Percentiles rank a stretch among this genome's conserved stretches.
phyloP scores from a whole-genome alignment of 1,284 basidiomycete genomes.

The Hemileccinum hortonii region DNA sequence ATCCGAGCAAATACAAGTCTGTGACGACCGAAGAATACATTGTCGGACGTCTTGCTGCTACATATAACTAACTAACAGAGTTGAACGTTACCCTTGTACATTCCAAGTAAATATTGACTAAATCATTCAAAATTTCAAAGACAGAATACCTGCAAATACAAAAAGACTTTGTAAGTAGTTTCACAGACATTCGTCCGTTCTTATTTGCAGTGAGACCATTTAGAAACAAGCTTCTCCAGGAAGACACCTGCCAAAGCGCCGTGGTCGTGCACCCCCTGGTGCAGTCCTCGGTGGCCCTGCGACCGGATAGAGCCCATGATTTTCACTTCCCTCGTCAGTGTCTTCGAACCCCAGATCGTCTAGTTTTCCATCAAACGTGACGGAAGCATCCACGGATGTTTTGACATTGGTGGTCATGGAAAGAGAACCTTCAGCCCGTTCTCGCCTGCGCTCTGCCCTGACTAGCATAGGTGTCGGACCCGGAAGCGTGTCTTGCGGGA shows the following conservation, averaged over 20 bases:
- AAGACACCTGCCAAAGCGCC: conserved; percentile 22
- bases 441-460: background rate
- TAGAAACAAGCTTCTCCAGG: conserved; percentile 15
- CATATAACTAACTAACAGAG: conserved; percentile 41
- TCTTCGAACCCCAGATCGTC: conserved; percentile 20
- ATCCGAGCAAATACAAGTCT: conserved; percentile 51
- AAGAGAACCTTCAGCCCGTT: background rate
- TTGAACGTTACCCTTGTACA: background rate
- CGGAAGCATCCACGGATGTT: background rate
- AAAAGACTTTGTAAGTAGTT: background rate
- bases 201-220: background rate
- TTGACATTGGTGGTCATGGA: background rate
- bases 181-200: background rate
- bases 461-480: conserved; percentile 17
- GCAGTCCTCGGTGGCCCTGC: conserved; percentile 5
- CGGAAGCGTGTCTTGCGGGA: conserved; percentile 23
- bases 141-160: background rate
- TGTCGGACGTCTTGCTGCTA: conserved; percentile 64
- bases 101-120: background rate
- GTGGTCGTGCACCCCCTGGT: conserved; percentile 2
- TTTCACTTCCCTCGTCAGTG: background rate
- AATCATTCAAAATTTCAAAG: background rate
- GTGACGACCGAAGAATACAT: conserved; percentile 78
- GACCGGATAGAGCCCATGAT: conserved; percentile 11
- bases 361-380: conserved; percentile 5